Percentiles rank a stretch among this genome's conserved stretches.
These are phyloP conservation scores for Dothideomycetes sp. DNA, from an alignment of 2,329 filamentous ascomycete genomes.

Conservation along the genomic window DNA sequence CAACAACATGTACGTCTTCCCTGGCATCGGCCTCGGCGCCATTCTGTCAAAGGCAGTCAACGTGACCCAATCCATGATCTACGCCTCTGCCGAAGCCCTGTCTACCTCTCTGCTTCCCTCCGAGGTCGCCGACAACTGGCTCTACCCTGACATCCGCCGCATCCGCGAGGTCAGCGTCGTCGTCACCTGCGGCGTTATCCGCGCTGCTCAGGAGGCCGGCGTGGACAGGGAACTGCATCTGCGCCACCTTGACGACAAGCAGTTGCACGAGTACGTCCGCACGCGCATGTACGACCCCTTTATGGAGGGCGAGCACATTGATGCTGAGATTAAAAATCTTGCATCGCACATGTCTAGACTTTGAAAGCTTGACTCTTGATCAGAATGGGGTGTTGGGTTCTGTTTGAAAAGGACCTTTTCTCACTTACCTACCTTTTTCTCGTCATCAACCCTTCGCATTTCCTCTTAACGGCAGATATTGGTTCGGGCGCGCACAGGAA, in stretches of 20 bases:
- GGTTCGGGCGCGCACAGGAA: too few relatives aligned
- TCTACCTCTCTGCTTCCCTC: slow-evolving; percentile 67
- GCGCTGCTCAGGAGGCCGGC: slow-evolving; percentile 72
- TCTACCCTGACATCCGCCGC: slow-evolving; percentile 84
- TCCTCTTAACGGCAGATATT: too few relatives aligned
- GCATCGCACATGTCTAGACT: slow-evolving; percentile 10
- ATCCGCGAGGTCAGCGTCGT: slow-evolving; percentile 82
- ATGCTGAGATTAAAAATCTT: slow-evolving; percentile 16
- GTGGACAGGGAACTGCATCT: slow-evolving; percentile 46
- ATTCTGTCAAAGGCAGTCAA: slow-evolving; percentile 81
- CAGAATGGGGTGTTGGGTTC: too few relatives aligned
- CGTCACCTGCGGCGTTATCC: slow-evolving; percentile 87
- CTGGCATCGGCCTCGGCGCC: slow-evolving; percentile 84
- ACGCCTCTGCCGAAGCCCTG: slow-evolving; percentile 77
- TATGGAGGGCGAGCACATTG: slow-evolving; percentile 30
- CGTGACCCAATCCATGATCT: slow-evolving; percentile 93
- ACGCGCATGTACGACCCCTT: slow-evolving; percentile 41
- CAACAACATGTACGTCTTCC: slow-evolving; percentile 91
- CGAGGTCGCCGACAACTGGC: slow-evolving; percentile 70
- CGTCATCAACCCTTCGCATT: too few relatives aligned
- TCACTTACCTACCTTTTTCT: too few relatives aligned
- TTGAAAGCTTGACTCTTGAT: slow-evolving; percentile 1
- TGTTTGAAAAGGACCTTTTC: too few relatives aligned
- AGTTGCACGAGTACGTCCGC: slow-evolving; percentile 57
- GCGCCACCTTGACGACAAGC: slow-evolving; percentile 53